These are phyloP conservation scores for Earliella scabrosa DNA, from an alignment of 1,284 basidiomycete genomes.

Conservation along the genomic window DNA sequence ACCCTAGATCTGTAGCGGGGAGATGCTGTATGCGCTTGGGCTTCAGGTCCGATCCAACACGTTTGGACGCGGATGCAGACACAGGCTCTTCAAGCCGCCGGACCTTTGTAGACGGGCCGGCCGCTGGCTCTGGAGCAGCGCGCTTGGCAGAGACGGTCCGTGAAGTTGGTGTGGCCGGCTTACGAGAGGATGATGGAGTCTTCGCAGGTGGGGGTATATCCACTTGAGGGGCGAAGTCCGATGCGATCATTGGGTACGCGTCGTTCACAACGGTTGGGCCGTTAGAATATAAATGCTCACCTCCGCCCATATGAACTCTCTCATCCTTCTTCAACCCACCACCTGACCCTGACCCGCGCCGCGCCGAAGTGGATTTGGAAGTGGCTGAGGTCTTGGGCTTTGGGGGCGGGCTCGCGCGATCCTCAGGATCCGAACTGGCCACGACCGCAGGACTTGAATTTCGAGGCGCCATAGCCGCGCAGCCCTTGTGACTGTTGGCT, in stretches of 20 bases:
- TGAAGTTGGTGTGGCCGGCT: no score
- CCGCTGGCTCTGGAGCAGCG: not conserved
- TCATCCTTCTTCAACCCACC: not conserved
- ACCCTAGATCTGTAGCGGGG: no score
- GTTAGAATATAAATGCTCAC: not conserved
- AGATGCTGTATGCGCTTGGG: no score
- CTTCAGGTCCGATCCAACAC: not conserved
- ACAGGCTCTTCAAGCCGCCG: not conserved
- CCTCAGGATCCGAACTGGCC: not conserved
- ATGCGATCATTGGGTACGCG: not conserved
- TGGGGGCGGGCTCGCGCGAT: not conserved
- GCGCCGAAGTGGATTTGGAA: not conserved
- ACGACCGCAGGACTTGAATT: not conserved
- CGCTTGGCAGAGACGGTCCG: not conserved
- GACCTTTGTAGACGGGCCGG: not conserved
- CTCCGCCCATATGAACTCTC: not conserved
- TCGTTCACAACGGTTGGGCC: not conserved
- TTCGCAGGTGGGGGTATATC: no score
- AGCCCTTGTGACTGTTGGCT: constrained; percentile 2
- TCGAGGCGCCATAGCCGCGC: not conserved
- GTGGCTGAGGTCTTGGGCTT: not conserved
- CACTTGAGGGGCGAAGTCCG: no score
- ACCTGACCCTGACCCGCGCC: not conserved
- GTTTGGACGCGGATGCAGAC: not conserved
- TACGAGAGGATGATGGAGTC: no score